Percentiles rank a stretch among this genome's conserved stretches.
These are phyloP conservation scores for Fraxinus xanthoxyloides DNA, from an alignment of 305 asterid species.

Conservation along the genomic window DNA sequence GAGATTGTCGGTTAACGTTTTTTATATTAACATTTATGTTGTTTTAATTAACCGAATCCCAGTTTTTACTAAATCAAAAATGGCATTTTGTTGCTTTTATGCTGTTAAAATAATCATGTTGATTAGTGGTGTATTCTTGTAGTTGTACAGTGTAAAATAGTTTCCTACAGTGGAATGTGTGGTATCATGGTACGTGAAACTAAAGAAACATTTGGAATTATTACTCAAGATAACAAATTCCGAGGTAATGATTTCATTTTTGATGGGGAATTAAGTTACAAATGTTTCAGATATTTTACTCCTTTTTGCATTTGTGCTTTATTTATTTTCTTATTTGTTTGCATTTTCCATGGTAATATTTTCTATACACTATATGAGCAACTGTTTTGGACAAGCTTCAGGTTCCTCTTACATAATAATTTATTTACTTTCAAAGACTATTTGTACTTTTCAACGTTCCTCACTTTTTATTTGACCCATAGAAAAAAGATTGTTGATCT, in stretches of 20 bases:
- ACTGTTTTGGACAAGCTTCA: neutral
- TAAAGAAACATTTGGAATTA: constrained; percentile 80
- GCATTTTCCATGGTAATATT: neutral
- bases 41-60: neutral
- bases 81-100: neutral
- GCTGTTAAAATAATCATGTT: neutral
- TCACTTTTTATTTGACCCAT: neutral
- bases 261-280: neutral
- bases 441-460: neutral
- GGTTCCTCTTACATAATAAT: neutral
- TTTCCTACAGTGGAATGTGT: constrained; percentile 46
- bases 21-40: neutral
- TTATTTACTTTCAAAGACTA: neutral
- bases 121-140: constrained; percentile 20
- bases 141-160: constrained; percentile 70
- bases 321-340: neutral
- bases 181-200: constrained; percentile 88
- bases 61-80: neutral
- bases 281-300: neutral
- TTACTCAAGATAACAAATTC: constrained; percentile 69
- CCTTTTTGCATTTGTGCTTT: neutral
- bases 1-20: neutral
- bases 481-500: neutral
- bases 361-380: neutral
- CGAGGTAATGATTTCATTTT: constrained; percentile 45